A percentile compares a stretch with the other conserved stretches of the same genome.
Conservation (phyloP, 257 asterid species). For the Nicotiana tomentosiformis region DNA sequence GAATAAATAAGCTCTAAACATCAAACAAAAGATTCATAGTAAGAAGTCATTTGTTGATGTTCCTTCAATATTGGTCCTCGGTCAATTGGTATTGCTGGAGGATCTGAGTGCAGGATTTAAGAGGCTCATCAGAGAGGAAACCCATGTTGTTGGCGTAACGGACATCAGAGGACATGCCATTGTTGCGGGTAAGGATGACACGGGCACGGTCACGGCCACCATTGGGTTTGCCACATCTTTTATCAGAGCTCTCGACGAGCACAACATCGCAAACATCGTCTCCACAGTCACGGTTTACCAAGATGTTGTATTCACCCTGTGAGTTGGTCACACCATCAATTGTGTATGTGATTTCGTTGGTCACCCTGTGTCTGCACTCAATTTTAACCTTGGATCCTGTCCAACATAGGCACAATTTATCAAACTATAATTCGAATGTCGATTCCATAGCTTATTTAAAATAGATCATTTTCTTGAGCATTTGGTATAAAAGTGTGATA, state of each 20-base stretch:
- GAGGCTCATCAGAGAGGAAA: constrained; percentile 34
- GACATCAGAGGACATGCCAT: constrained; percentile 47
- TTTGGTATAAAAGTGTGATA: too few species aligned
- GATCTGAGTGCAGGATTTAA: constrained; percentile 54
- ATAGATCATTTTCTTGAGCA: too few species aligned
- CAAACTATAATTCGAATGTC: neutral
- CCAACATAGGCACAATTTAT: neutral
- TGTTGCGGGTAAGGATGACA: constrained; percentile 62
- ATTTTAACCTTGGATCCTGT: constrained; percentile 52
- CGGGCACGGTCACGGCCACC: constrained; percentile 72
- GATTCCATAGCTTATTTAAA: neutral
- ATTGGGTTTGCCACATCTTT: constrained; percentile 35
- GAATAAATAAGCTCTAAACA: neutral
- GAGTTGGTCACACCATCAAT: constrained; percentile 32
- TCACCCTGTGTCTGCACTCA: constrained; percentile 46
- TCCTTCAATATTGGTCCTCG: constrained; percentile 25
- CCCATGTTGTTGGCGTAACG: constrained; percentile 70
- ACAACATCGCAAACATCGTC: constrained; percentile 58
- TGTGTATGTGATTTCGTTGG: constrained; percentile 23
- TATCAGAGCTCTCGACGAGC: constrained; percentile 43
- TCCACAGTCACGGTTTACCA: constrained; percentile 47
- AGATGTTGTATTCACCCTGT: constrained; percentile 41
- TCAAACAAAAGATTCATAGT: neutral
- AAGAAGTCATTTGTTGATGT: neutral
- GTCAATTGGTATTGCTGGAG: constrained; percentile 57